Percentiles rank a stretch among this genome's conserved stretches.
phyloP scores from a whole-genome alignment of 129 eudicot species.

The Dittrichia graveolens region DNA sequence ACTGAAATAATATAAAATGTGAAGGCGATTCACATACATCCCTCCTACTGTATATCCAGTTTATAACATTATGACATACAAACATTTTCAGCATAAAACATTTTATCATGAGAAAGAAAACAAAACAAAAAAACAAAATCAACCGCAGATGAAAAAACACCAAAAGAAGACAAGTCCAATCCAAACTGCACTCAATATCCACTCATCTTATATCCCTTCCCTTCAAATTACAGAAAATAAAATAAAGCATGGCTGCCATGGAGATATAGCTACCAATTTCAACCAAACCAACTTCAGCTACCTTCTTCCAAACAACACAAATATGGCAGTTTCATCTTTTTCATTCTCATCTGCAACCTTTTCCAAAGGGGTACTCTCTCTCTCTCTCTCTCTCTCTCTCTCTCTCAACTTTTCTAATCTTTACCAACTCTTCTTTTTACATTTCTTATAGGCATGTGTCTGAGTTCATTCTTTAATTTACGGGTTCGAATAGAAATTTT shows the following conservation, averaged over 20 bases:
- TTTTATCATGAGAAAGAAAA: background rate
- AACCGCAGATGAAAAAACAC: background rate
- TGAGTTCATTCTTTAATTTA: background rate
- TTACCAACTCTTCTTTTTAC: background rate
- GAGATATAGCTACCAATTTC: conserved; percentile 16
- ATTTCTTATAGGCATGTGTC: background rate
- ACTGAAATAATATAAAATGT: too few species aligned
- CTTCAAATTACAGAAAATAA: background rate
- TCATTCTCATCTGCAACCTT: conserved; percentile 51
- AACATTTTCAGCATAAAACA: too few species aligned
- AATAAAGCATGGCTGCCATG: conserved; percentile 13
- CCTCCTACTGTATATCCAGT: too few species aligned
- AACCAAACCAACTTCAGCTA: background rate
- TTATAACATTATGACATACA: too few species aligned
- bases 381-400: too few species aligned
- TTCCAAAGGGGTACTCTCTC: conserved; percentile 46
- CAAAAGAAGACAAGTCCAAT: conserved; percentile 24
- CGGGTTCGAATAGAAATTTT: background rate
- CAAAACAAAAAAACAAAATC: background rate
- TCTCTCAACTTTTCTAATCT: background rate
- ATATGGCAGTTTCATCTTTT: conserved; percentile 70
- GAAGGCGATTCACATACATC: too few species aligned
- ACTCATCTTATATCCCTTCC: too few species aligned
- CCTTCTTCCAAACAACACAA: conserved; percentile 22
- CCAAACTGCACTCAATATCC: conserved; percentile 27